Evolutionary conservation across 2,329 filamentous ascomycete genomes (phyloP).

Genomic region (Fusarium sp.): DNA sequence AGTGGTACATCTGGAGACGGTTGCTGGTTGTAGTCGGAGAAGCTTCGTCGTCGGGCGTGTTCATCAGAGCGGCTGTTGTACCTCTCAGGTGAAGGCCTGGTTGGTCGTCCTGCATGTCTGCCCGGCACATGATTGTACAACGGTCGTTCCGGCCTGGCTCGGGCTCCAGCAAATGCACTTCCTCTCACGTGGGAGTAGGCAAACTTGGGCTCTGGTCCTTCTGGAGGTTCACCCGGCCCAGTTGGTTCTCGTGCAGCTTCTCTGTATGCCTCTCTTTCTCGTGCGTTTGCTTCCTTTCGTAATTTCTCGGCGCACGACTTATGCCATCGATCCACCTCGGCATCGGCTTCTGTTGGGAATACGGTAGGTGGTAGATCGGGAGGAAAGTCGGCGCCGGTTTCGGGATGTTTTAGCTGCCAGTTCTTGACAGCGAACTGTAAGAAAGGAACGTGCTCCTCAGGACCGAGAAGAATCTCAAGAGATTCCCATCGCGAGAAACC

Average conservation of each 20-base stretch:
- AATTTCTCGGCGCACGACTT: slow-evolving; percentile 79
- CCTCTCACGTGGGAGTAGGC: slow-evolving; percentile 53
- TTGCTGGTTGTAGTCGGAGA: slow-evolving; percentile 62
- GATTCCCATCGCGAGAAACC: slow-evolving; percentile 96
- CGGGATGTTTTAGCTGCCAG: slow-evolving; percentile 81
- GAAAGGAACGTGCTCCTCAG: slow-evolving; percentile 87
- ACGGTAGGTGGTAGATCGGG: slow-evolving; percentile 68
- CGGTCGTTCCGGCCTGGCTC: slow-evolving; percentile 50
- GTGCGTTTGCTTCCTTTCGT: slow-evolving; percentile 67
- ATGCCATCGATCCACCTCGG: slow-evolving; percentile 89
- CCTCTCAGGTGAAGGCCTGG: slow-evolving; percentile 52
- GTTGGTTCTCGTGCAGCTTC: slow-evolving; percentile 30
- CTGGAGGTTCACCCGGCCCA: slow-evolving; percentile 50
- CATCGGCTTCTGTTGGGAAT: slow-evolving; percentile 79
- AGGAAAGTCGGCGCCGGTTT: slow-evolving; percentile 77
- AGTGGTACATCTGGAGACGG: slow-evolving; percentile 48
- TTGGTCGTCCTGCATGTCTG: slow-evolving; percentile 50
- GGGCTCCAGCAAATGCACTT: slow-evolving; percentile 48
- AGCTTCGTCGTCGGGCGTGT: slow-evolving; percentile 61
- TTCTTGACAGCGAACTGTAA: slow-evolving; percentile 82
- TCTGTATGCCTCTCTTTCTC: slow-evolving; percentile 50
- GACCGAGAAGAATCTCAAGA: slow-evolving; percentile 87
- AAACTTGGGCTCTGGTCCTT: slow-evolving; percentile 52
- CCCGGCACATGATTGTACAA: slow-evolving; percentile 59
- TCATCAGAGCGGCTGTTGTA: slow-evolving; percentile 56